phyloP scores from a whole-genome alignment of 495 filamentous ascomycete genomes.

The Massariosphaeria phaeospora region DNA sequence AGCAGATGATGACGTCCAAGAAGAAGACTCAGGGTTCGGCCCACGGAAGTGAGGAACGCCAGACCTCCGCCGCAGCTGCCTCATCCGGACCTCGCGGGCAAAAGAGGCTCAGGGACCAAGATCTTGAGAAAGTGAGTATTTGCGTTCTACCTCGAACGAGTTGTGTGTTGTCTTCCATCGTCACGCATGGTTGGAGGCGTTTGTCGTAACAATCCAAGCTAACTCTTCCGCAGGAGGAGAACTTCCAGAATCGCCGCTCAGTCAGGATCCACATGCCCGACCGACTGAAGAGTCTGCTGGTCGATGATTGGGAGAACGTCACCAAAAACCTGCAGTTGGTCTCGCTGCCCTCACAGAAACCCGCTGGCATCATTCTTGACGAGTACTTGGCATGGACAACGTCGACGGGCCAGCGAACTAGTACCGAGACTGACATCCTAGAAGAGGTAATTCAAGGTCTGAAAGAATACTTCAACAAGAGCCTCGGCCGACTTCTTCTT shows the following conservation, averaged over 20 bases:
- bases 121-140: constrained; percentile 72
- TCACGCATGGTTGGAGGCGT: neutral
- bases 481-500: constrained; percentile 77
- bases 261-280: constrained; percentile 81
- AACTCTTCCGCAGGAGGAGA: constrained; percentile 63
- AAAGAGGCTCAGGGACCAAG: constrained; percentile 72
- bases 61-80: constrained; percentile 55
- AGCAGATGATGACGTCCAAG: constrained; percentile 46
- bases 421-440: constrained; percentile 73
- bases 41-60: constrained; percentile 81
- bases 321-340: constrained; percentile 90
- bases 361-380: constrained; percentile 71
- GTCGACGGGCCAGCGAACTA: constrained; percentile 57
- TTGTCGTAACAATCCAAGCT: neutral
- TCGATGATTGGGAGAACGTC: constrained; percentile 98
- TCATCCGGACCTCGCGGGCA: constrained; percentile 56
- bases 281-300: constrained; percentile 78
- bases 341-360: constrained; percentile 67
- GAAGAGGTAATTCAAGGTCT: constrained; percentile 82
- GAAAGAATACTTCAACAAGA: constrained; percentile 85
- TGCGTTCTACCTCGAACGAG: neutral
- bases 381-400: constrained; percentile 69
- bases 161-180: neutral
- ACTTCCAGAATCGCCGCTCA: constrained; percentile 70
- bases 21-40: constrained; percentile 61